Conservation (phyloP, 768 basidiomycete species). For the Tephrocybe sp. region DNA sequence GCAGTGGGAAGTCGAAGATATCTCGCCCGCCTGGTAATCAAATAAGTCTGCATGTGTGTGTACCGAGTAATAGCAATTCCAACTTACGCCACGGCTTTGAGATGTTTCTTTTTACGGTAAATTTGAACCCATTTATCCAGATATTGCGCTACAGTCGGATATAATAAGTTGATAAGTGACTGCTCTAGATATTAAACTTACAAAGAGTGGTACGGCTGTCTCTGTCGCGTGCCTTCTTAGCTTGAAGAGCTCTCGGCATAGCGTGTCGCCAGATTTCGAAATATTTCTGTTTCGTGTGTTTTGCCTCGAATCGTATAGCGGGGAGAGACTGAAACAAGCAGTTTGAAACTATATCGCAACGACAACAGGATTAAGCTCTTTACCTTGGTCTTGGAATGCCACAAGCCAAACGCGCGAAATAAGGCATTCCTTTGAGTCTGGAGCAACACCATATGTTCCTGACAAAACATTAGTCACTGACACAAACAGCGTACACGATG, state of each 20-base stretch:
- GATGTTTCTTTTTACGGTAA: conserved; percentile 67
- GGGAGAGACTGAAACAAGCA: conserved; percentile 58
- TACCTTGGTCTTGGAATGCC: conserved; percentile 79
- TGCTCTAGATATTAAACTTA: conserved; percentile 34
- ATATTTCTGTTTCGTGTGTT: conserved; percentile 54
- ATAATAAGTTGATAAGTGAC: conserved; percentile 14
- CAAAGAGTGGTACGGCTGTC: conserved; percentile 56
- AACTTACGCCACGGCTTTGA: conserved; percentile 84
- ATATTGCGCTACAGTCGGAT: conserved; percentile 39
- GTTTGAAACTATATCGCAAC: conserved; percentile 8
- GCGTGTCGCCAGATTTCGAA: conserved; percentile 69
- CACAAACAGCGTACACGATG: background rate
- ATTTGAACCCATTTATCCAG: conserved; percentile 70
- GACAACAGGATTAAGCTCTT: too few relatives aligned
- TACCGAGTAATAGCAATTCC: background rate
- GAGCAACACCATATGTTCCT: conserved; percentile 63
- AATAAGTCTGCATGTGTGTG: conserved; percentile 9
- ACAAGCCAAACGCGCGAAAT: conserved; percentile 68
- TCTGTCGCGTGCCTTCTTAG: conserved; percentile 63
- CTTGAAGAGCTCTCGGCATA: conserved; percentile 70
- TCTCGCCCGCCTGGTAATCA: conserved; percentile 75
- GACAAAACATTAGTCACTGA: conserved; percentile 7
- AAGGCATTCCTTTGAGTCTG: conserved; percentile 61
- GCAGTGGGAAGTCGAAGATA: conserved; percentile 73
- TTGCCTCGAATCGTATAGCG: conserved; percentile 75